phyloP scores from a whole-genome alignment of 176 grass and related monocot genomes.

The Miscanthus lutarioriparius region DNA sequence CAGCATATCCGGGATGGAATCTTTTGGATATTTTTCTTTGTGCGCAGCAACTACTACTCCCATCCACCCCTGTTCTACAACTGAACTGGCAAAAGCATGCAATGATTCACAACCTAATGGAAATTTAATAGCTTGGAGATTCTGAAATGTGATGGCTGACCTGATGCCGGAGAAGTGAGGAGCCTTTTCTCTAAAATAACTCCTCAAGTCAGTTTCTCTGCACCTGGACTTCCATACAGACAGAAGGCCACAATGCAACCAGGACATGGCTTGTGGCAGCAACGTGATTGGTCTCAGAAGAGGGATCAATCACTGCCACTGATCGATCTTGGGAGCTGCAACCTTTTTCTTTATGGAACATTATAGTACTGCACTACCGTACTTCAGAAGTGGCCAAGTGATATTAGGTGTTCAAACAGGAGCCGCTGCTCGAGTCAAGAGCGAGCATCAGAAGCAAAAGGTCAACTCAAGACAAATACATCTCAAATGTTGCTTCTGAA shows the following conservation, averaged over 20 bases:
- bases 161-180: slow-evolving; percentile 37
- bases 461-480: neutral
- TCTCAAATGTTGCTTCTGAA: neutral
- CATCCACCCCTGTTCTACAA: slow-evolving; percentile 23
- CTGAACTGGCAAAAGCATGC: slow-evolving; percentile 19
- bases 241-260: neutral
- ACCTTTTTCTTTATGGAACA: neutral
- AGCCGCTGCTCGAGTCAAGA: slow-evolving; percentile 29
- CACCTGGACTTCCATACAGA: slow-evolving; percentile 39
- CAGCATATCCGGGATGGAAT: slow-evolving; percentile 38
- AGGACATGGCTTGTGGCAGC: slow-evolving; percentile 21
- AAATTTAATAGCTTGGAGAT: slow-evolving; percentile 31
- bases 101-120: slow-evolving; percentile 29
- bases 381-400: slow-evolving; percentile 17
- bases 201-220: slow-evolving; percentile 46
- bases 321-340: neutral
- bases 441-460: neutral
- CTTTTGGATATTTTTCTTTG: slow-evolving; percentile 17
- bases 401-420: slow-evolving; percentile 11
- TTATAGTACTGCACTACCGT: neutral
- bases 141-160: slow-evolving; percentile 46
- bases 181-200: slow-evolving; percentile 5
- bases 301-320: slow-evolving; percentile 33
- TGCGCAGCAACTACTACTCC: slow-evolving; percentile 32
- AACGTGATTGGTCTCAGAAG: neutral